phyloP scores from a whole-genome alignment of 2,329 filamentous ascomycete genomes.

The Aspergillus fumigatus region DNA sequence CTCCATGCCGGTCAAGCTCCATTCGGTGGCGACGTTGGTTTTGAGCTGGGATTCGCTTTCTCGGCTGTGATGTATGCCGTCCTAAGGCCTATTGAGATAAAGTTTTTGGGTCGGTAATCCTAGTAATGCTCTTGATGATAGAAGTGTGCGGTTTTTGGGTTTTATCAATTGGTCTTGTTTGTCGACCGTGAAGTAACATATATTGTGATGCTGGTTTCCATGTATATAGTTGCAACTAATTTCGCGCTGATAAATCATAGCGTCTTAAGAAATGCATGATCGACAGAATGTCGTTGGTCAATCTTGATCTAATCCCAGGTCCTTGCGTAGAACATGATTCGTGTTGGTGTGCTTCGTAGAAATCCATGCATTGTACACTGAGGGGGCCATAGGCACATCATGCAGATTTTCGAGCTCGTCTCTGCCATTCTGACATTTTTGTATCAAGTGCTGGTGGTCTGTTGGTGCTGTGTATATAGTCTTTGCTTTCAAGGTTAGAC shows the following conservation, averaged over 20 bases:
- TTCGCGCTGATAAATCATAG: not conserved
- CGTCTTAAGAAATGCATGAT: not conserved
- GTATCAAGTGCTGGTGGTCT: no score
- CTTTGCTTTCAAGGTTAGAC: not conserved
- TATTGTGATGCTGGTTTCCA: not conserved
- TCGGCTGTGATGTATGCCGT: conserved; percentile 49
- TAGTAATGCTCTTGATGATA: conserved; percentile 4
- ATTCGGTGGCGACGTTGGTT: conserved; percentile 55
- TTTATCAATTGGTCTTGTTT: not conserved
- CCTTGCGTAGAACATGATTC: not conserved
- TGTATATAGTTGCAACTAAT: conserved; percentile 7
- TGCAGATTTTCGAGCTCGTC: not conserved
- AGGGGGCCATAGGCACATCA: not conserved
- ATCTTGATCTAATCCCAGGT: not conserved
- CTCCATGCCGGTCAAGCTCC: conserved; percentile 49
- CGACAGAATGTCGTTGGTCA: not conserved
- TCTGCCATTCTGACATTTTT: not conserved
- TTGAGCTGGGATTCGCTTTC: conserved; percentile 64
- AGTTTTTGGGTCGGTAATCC: conserved; percentile 37
- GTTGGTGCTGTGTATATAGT: not conserved
- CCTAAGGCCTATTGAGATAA: conserved; percentile 49
- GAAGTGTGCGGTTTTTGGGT: not conserved
- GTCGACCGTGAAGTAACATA: not conserved
- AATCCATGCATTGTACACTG: not conserved
- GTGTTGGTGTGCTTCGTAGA: no score